Conservation (phyloP, 139 green algal species). For the Chlamydomonas incerta region DNA sequence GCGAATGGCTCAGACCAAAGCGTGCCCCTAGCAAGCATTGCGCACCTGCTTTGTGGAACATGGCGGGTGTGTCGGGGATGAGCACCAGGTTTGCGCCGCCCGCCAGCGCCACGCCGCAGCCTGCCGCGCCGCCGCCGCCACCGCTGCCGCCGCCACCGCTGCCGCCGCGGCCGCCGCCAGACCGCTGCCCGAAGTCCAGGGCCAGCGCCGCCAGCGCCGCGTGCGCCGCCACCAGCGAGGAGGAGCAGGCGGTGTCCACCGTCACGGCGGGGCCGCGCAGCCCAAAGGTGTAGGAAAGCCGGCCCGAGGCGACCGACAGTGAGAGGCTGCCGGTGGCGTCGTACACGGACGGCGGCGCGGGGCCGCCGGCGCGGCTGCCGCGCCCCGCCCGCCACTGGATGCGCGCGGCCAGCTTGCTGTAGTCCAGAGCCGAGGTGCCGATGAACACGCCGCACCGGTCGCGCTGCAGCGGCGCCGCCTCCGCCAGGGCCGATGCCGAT, state of each 20-base stretch:
- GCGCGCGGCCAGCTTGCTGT: slow-evolving; percentile 63
- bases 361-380: background rate
- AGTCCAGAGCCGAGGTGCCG: slow-evolving; percentile 80
- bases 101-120: slow-evolving; percentile 52
- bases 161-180: too few species aligned
- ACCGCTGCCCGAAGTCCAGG: background rate
- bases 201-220: slow-evolving; percentile 50
- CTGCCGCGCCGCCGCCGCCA: background rate
- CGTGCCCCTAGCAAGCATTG: too few species aligned
- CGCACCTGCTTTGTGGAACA: slow-evolving; percentile 68
- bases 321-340: slow-evolving; percentile 65
- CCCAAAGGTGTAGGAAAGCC: slow-evolving; percentile 80
- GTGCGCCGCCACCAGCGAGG: slow-evolving; percentile 80
- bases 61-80: slow-evolving; percentile 65
- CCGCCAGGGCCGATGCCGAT: too few species aligned
- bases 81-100: slow-evolving; percentile 68
- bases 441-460: slow-evolving; percentile 66
- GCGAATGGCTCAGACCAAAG: too few species aligned
- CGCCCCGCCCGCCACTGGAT: background rate
- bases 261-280: slow-evolving; percentile 79
- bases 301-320: slow-evolving; percentile 75
- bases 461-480: background rate
- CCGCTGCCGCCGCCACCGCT: too few species aligned
- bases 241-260: slow-evolving; percentile 91
- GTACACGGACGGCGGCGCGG: slow-evolving; percentile 51